These are phyloP conservation scores for Rhypophila decipiens DNA, from an alignment of 495 filamentous ascomycete genomes.

Conservation along the genomic window DNA sequence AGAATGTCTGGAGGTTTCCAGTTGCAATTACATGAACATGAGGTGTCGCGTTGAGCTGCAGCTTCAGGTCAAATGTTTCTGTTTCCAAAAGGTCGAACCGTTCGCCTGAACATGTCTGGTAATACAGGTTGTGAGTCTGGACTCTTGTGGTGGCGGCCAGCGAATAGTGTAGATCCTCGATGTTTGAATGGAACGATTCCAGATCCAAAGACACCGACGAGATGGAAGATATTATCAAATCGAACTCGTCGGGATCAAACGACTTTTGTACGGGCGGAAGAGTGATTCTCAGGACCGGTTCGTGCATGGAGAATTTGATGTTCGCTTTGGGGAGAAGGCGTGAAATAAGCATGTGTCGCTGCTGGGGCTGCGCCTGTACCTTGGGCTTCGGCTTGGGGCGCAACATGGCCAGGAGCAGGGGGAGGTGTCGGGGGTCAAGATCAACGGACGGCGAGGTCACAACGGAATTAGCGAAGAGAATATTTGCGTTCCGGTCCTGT, in stretches of 20 bases:
- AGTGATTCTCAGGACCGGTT: conserved; percentile 85
- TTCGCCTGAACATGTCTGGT: conserved; percentile 75
- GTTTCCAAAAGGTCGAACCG: conserved; percentile 81
- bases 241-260: conserved; percentile 71
- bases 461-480: conserved; percentile 92
- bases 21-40: conserved; percentile 76
- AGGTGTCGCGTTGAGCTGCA: conserved; percentile 76
- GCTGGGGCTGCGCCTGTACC: conserved; percentile 29
- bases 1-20: conserved; percentile 78
- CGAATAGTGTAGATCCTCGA: conserved; percentile 79
- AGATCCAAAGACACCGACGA: conserved; percentile 88
- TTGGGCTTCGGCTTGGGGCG: conserved; percentile 50
- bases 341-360: conserved; percentile 69
- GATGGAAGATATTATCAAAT: conserved; percentile 87
- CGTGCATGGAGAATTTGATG: conserved; percentile 92
- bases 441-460: conserved; percentile 94
- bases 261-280: conserved; percentile 61
- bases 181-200: conserved; percentile 87
- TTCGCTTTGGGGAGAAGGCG: conserved; percentile 87
- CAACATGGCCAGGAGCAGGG: conserved; percentile 71
- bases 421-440: conserved; percentile 88
- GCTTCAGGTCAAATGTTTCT: conserved; percentile 78
- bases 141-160: conserved; percentile 75
- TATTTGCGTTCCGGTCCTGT: conserved; percentile 88
- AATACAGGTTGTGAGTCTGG: conserved; percentile 87